A percentile compares a stretch with the other conserved stretches of the same genome.
phyloP scores from a whole-genome alignment of 2,329 filamentous ascomycete species.

The Penicillium sclerotiorum region DNA sequence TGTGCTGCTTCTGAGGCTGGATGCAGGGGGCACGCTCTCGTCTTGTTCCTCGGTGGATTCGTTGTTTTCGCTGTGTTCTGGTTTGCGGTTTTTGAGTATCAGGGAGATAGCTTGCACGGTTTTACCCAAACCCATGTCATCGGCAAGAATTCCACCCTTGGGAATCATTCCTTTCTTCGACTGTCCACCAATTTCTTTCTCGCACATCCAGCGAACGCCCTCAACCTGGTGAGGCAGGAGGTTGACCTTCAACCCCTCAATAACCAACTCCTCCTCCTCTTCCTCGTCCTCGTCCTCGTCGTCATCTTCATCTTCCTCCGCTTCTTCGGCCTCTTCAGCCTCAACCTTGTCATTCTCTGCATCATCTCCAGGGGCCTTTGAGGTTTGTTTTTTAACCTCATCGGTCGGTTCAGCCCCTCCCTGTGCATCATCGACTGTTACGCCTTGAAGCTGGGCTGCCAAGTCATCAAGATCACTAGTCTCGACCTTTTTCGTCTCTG shows the following conservation, averaged over 20 bases:
- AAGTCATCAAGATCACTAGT: conserved; percentile 45
- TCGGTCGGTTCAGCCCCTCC: conserved; percentile 25
- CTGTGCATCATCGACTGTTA: conserved; percentile 41
- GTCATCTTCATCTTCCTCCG: conserved; percentile 35
- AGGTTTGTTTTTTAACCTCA: conserved; percentile 46
- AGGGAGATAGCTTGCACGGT: conserved; percentile 91
- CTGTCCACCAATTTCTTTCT: conserved; percentile 82
- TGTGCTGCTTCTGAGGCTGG: conserved; percentile 71
- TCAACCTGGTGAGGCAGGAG: conserved; percentile 92
- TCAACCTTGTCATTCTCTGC: conserved; percentile 42
- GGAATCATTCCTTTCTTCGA: conserved; percentile 78
- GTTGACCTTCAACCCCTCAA: conserved; percentile 84
- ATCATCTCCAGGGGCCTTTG: conserved; percentile 54
- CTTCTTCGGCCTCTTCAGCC: conserved; percentile 43
- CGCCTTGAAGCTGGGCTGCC: conserved; percentile 45
- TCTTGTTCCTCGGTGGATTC: conserved; percentile 41
- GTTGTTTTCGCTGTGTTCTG: conserved; percentile 50
- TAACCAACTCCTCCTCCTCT: conserved; percentile 61
- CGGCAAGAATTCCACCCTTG: conserved; percentile 91
- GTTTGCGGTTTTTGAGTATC: conserved; percentile 79
- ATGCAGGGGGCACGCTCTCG: conserved; percentile 66
- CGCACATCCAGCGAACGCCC: conserved; percentile 92
- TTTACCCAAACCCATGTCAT: conserved; percentile 95
- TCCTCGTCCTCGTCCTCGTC: conserved; percentile 53
- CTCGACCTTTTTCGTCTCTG: conserved; percentile 20